Percentiles rank a stretch among this genome's conserved stretches.
Conservation (phyloP, 2,329 filamentous ascomycete species). For the Capronia americana region DNA sequence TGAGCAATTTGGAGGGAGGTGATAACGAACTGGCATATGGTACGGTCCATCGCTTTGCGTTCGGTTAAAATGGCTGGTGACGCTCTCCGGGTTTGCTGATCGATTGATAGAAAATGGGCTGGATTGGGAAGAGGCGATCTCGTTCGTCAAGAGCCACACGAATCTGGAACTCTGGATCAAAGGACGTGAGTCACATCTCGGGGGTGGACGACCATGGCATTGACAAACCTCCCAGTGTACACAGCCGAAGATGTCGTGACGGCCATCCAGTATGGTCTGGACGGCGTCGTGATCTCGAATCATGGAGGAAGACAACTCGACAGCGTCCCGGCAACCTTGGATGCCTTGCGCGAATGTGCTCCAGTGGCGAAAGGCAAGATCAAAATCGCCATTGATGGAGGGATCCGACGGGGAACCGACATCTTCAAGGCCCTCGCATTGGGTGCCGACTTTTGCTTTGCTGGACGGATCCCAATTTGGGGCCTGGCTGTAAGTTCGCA, state of each 20-base stretch:
- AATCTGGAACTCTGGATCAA: slow-evolving; percentile 39
- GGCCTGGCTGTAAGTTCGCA: slow-evolving; percentile 41
- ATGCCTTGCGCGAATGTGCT: slow-evolving; percentile 35
- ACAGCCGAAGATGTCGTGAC: slow-evolving; percentile 34
- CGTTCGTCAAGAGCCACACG: slow-evolving; percentile 54
- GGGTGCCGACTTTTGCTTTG: slow-evolving; percentile 45
- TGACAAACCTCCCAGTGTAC: slow-evolving; percentile 23
- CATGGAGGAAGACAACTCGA: slow-evolving; percentile 38
- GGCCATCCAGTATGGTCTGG: slow-evolving; percentile 35
- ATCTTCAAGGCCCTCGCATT: slow-evolving; percentile 49
- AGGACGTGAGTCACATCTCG: slow-evolving; percentile 37
- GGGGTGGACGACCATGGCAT: slow-evolving; percentile 16
- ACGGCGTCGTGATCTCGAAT: slow-evolving; percentile 37
- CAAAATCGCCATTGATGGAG: slow-evolving; percentile 43
- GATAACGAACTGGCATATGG: slow-evolving; percentile 23
- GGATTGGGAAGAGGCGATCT: slow-evolving; percentile 59
- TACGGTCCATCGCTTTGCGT: neutral
- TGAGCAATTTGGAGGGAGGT: slow-evolving; percentile 26
- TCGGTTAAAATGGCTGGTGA: neutral
- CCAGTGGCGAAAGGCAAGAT: slow-evolving; percentile 43
- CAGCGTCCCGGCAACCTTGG: slow-evolving; percentile 36
- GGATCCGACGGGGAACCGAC: slow-evolving; percentile 46
- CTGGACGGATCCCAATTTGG: slow-evolving; percentile 46
- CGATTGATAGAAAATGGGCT: slow-evolving; percentile 46
- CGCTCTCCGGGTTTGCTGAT: neutral